phyloP scores from a whole-genome alignment of 2,329 filamentous ascomycete species.

The Exophiala bonariae region DNA sequence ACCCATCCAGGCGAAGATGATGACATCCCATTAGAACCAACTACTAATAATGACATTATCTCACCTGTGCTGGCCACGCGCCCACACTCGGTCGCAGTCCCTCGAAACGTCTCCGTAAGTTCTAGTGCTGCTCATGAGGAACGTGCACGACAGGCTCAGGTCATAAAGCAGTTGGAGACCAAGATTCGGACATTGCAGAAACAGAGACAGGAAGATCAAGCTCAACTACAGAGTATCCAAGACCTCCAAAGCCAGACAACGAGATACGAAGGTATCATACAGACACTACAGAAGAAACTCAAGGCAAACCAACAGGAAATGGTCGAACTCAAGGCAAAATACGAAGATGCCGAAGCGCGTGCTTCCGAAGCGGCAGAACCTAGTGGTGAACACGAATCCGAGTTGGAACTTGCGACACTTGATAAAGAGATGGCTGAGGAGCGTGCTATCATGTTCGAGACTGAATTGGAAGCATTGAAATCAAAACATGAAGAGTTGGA shows the following conservation, averaged over 20 bases:
- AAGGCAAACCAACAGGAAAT: slow-evolving; percentile 82
- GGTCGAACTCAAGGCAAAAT: slow-evolving; percentile 69
- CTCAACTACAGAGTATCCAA: slow-evolving; percentile 77
- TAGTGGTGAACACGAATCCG: slow-evolving; percentile 80
- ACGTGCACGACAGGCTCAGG: slow-evolving; percentile 19
- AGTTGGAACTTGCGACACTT: slow-evolving; percentile 81
- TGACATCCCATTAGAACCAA: neutral
- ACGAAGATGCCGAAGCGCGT: slow-evolving; percentile 72
- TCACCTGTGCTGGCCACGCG: neutral
- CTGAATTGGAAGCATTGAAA: slow-evolving; percentile 76
- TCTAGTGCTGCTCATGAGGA: slow-evolving; percentile 9
- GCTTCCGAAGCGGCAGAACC: slow-evolving; percentile 62
- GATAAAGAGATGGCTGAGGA: slow-evolving; percentile 98
- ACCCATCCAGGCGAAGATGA: neutral
- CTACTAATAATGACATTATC: neutral
- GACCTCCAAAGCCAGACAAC: slow-evolving; percentile 63
- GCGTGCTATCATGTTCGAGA: slow-evolving; percentile 76
- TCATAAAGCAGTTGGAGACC: slow-evolving; percentile 78
- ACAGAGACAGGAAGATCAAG: slow-evolving; percentile 80
- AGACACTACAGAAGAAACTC: slow-evolving; percentile 87
- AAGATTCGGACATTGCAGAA: slow-evolving; percentile 86
- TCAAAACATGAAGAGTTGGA: slow-evolving; percentile 79
- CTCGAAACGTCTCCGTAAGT: neutral
- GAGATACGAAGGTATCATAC: slow-evolving; percentile 73
- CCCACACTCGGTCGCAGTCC: neutral